Base-by-base conservation (phyloP, 179 eudicot genomes). In the Beta corolliflora region DNA sequence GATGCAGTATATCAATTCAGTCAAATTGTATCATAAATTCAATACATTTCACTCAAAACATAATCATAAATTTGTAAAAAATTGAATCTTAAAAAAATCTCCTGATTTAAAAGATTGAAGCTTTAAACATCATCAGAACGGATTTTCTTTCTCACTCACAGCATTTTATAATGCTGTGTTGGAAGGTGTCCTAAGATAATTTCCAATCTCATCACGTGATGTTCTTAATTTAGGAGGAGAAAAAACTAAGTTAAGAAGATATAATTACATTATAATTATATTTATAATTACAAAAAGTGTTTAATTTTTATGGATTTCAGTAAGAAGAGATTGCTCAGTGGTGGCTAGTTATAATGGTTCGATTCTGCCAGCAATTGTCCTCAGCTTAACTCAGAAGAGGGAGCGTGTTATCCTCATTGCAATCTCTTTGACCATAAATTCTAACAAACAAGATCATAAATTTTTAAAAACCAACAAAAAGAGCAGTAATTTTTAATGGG, bases 341-440 rank as follows among this genome's bases (percentile, higher is more conserved):
- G 82, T 87, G 89, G 90, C 91, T 71, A 71, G n/a, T 31, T 13
- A 46, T 31, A 72, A 31, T 81, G 89, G 90, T 88, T 89, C 91
- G 91, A 89, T 89, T 89, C 91, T 72, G 91, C 91, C 91, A 45
- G 87, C 90, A 46, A 53, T 74, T 87, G 68, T 83, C 91, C 84
- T 85, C 91, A 85, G 61, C 71, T 53, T 71, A 21, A 78, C 45
- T 89, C 88, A 83, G 89, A 87, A 87, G 91, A 89, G 91, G 91
- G 88, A 85, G 88, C 89, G 72, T 71, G 13, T 4, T 85, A 89
- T 87, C 91, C 84, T 89, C 91, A 85, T 83, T 29, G 83, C 82
- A 76, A 79, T 79, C 86, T 46, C 81, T 18, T 9, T 36, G 12
- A 46, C 9, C 13, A 8, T 14, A 2, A 31, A 31, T 14, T 19